Base-by-base conservation (phyloP, 2,329 filamentous ascomycete species). In the Alternaria rosae region DNA sequence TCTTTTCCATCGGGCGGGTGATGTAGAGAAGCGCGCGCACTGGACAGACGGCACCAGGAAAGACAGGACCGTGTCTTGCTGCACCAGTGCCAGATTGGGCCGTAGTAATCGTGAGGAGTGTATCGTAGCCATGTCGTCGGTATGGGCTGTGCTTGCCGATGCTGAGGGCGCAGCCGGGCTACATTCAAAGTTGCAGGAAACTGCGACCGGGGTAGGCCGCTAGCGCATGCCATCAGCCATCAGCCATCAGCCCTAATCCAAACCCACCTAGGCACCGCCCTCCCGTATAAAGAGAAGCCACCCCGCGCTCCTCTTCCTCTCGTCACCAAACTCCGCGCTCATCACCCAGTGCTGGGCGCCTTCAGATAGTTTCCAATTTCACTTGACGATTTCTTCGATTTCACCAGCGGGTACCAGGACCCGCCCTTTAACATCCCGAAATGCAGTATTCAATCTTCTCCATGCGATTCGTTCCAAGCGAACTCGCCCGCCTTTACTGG, bases 1-100 rank as follows among this genome's bases (percentile, higher is more conserved):
- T 75, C 88, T 88, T 64, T 83, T 85, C 75, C 81, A 83, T 79
- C 84, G 81, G 68, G 71, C 83, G 70, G 81, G 83, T 66, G 78
- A 82, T 66, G 80, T 80, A 54, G 86, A 85, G 60, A 87, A 89
- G 43, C 65, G 65, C n/a, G 67, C 54, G 67, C 68, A 69, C 57
- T 67, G 69, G 56, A 69, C 54, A 8, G 73, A 69, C 9, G 76
- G 73, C 20, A 62, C 61, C 17, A 76, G 68, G 57, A 78, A 71
- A 11, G 71, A 66, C 65, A 75, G 62, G 20, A 75, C 56, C 20
- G 66, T 59, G 47, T 76, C 71, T 20, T 67, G 54, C 9, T 59
- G 62, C 11, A 58, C 64, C 13, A 68, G 59, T 28, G 62, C 52
- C 28, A 71, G 62, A 57, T 62, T 63, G 38, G 71, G 73, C 44